Conservation (phyloP, 2,329 filamentous ascomycete species). For the Neoarthrinium moseri region DNA sequence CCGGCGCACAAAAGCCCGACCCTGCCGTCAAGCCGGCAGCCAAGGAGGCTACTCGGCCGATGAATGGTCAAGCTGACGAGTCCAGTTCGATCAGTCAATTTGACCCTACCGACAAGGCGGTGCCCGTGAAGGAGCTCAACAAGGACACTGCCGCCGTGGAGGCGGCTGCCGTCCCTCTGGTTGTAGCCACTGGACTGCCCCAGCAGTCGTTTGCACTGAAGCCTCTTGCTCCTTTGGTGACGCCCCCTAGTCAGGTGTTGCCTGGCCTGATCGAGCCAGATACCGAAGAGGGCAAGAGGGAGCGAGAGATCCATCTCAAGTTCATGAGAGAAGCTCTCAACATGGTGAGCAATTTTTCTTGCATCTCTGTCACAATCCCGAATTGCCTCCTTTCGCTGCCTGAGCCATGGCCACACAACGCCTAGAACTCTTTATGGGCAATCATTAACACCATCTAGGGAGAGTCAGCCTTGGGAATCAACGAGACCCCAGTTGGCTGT, state of each 20-base stretch:
- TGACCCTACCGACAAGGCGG: constrained; percentile 18
- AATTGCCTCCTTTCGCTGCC: constrained; percentile 3
- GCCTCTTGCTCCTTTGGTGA: constrained; percentile 11
- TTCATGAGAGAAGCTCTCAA: constrained; percentile 86
- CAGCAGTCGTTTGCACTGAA: constrained; percentile 11
- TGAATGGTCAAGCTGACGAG: no score
- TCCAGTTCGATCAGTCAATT: no score
- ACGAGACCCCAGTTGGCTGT: constrained; percentile 96
- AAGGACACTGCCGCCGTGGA: constrained; percentile 18
- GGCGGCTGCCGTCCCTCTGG: constrained; percentile 19
- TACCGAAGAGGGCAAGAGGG: constrained; percentile 32
- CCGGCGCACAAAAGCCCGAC: constrained; percentile 14
- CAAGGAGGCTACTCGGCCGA: constrained; percentile 11
- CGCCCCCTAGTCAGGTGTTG: constrained; percentile 18
- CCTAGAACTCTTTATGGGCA: no score
- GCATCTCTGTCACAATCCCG: no score
- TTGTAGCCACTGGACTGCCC: constrained; percentile 21
- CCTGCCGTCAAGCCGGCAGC: constrained; percentile 12
- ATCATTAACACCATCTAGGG: constrained; percentile 61
- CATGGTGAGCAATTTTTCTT: no score
- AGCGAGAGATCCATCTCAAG: constrained; percentile 43
- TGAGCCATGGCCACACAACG: neutral
- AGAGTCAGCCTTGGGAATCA: constrained; percentile 76
- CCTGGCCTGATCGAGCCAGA: constrained; percentile 31
- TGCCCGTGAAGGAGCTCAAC: constrained; percentile 12